phyloP scores from a whole-genome alignment of 805 yeast genomes.

The Candida montana region DNA sequence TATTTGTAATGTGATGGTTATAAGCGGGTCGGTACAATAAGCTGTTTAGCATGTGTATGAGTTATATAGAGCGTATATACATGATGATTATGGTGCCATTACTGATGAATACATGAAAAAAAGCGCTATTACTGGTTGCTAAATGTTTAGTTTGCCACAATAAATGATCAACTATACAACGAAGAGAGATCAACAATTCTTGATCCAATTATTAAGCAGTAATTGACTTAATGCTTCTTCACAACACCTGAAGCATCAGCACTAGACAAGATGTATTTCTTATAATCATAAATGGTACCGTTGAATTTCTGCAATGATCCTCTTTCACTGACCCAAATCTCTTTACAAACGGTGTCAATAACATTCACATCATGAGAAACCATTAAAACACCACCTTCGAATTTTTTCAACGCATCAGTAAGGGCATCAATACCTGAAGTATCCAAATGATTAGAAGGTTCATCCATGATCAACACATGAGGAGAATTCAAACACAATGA shows the following conservation, averaged over 20 bases:
- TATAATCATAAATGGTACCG: constrained; percentile 85
- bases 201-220: no score
- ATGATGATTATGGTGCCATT: no score
- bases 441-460: constrained; percentile 98
- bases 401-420: constrained; percentile 78
- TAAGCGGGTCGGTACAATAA: no score
- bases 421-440: constrained; percentile 96
- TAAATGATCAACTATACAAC: no score
- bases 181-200: no score
- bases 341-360: constrained; percentile 83
- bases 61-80: no score
- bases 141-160: no score
- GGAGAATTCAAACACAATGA: constrained; percentile 87
- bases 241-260: constrained; percentile 90
- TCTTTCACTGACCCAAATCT: constrained; percentile 92
- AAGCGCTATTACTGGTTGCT: no score
- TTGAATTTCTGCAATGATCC: constrained; percentile 72
- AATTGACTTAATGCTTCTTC: constrained; percentile 50
- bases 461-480: constrained; percentile 88
- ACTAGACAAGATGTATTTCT: constrained; percentile 72
- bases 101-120: no score
- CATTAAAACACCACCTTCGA: constrained; percentile 95
- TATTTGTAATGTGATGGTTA: no score
- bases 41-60: no score
- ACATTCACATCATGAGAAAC: constrained; percentile 96